Conservation (phyloP, 169 alveolate genomes). For the Blepharisma undulans region DNA sequence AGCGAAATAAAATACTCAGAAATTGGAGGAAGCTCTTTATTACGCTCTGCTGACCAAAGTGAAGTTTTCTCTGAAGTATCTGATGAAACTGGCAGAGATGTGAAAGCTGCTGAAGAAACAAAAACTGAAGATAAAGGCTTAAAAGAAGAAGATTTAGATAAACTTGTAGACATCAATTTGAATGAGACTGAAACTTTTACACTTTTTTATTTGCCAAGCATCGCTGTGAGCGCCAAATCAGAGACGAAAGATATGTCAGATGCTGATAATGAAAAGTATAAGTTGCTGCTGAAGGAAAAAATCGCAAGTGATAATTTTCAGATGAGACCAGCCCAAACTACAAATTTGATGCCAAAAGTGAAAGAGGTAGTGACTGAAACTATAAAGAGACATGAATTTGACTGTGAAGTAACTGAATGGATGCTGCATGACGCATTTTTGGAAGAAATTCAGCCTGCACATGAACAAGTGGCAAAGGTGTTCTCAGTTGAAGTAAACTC, state of each 20-base stretch:
- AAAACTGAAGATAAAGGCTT: conserved; percentile 4
- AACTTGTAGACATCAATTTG: conserved; percentile 19
- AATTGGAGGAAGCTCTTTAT: not conserved
- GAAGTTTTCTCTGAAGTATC: conserved; percentile 20
- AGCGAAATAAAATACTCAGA: conserved; percentile 2
- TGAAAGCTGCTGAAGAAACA: not conserved
- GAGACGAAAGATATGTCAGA: conserved; percentile 3
- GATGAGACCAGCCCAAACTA: conserved; percentile 5
- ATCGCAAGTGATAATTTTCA: conserved; percentile 8
- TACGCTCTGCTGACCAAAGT: conserved; percentile 2
- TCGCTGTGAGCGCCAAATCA: conserved; percentile 37
- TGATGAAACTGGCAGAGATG: conserved; percentile 27
- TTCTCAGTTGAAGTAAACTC: conserved; percentile 13
- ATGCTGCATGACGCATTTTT: conserved; percentile 19
- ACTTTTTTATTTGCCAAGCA: not conserved
- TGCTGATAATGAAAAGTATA: not conserved
- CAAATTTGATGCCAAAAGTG: conserved; percentile 3
- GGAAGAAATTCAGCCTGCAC: not conserved
- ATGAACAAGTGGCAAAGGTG: conserved; percentile 1
- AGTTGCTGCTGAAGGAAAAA: conserved; percentile 8
- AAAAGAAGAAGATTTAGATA: not conserved
- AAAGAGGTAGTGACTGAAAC: conserved; percentile 2
- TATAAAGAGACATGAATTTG: conserved; percentile 21
- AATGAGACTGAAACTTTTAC: conserved; percentile 31
- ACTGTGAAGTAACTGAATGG: conserved; percentile 33